A percentile compares a stretch with the other conserved stretches of the same genome.
These are phyloP conservation scores for Phragmites australis DNA, from an alignment of 176 grass and related monocot genomes.

Conservation along the genomic window DNA sequence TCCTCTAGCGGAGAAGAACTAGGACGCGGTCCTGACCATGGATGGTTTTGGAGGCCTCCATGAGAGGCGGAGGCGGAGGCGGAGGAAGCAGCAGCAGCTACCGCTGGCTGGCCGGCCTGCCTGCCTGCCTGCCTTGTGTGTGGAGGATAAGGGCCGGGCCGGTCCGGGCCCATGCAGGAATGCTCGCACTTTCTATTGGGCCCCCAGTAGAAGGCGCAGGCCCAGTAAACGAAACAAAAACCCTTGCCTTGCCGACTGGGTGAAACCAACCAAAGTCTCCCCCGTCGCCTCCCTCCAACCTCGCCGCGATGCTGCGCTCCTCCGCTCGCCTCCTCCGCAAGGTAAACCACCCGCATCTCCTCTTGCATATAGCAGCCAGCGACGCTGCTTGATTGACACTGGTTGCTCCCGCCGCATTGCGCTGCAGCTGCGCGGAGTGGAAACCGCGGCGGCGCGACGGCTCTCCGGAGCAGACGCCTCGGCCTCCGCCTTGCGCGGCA, in stretches of 20 bases:
- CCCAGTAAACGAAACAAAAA: neutral
- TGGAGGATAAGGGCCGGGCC: conserved; percentile 19
- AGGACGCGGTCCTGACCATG: conserved; percentile 1
- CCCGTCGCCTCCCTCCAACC: neutral
- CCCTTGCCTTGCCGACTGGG: neutral
- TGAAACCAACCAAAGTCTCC: neutral
- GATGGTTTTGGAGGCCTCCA: conserved; percentile 42
- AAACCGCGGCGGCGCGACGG: conserved; percentile 16
- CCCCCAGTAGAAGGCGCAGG: neutral
- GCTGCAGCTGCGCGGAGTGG: conserved; percentile 41
- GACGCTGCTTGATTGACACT: neutral
- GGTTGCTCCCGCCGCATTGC: neutral
- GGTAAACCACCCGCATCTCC: neutral
- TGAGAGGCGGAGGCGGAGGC: neutral
- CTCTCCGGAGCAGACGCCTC: conserved; percentile 32
- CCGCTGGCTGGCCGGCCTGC: neutral
- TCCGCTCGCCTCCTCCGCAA: conserved; percentile 41
- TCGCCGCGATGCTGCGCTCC: conserved; percentile 43
- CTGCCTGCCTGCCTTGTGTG: neutral
- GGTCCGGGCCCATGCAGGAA: too few relatives aligned
- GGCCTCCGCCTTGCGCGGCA: conserved; percentile 32
- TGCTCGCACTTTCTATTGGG: neutral
- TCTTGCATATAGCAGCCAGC: neutral
- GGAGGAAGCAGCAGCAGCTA: neutral
- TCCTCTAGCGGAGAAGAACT: neutral